Base-by-base conservation (phyloP, 306 rosid genomes). In the Prunus armeniaca region DNA sequence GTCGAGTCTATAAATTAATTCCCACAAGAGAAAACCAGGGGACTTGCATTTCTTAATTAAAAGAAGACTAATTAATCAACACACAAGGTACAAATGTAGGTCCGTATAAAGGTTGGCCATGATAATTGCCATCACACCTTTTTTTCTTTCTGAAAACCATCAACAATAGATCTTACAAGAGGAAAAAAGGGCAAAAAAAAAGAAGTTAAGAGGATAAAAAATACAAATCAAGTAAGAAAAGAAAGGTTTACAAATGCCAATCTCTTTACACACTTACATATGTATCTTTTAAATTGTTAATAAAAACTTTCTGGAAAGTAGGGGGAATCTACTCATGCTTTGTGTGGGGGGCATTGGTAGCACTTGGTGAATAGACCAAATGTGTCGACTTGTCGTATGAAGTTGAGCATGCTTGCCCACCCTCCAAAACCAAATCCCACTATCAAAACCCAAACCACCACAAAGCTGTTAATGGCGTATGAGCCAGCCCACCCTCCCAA, bases 351-450 rank as follows among this genome's bases (percentile, higher is more conserved):
- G 84, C 98, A 94, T 67, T 91, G 98, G 65, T 86, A 94, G 79
- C 98, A 94, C 86, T 89, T 91, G 0, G 97, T 88, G 88, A 94
- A 91, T 30, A 94, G 50, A 43, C 98, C 98, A 84, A 94, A 94
- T 17, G 96, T 88, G 67, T 89, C 11, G 75, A 94, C 62, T 87
- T 94, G 97, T 62, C 34, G 88, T 41, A 94, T 78, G 86, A 94
- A 94, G 81, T 94, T 94, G 65, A 94, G 82, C 88, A 89, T 88
- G 82, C 98, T 94, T 76, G 98, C 97, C 96, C 97, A 93, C 64
- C 98, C 98, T 83, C 98, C 98, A 72, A 94, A 91, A 27, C 97
- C 98, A 86, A 94, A 94, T 79, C 98, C 98, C 77, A 91, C 91
- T 64, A 94, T 88, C 77, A 87, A 85, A 24, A 94, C 98, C 98